A percentile compares a stretch with the other conserved stretches of the same genome.
Conservation (phyloP, 2,329 filamentous ascomycete genomes). For the Colletotrichum tanaceti region DNA sequence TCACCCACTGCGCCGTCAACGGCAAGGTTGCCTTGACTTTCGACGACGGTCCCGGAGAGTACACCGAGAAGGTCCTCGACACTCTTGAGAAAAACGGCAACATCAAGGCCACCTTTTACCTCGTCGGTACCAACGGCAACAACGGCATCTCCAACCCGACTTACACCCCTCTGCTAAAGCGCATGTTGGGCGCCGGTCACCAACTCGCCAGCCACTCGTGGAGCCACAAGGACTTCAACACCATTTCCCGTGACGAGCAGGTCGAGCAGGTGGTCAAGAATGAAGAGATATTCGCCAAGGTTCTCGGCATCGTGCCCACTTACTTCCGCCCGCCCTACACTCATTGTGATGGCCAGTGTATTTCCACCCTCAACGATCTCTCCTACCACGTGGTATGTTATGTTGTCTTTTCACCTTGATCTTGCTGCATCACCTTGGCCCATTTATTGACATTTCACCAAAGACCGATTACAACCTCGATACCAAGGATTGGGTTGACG, state of each 20-base stretch:
- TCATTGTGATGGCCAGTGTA: slow-evolving; percentile 44
- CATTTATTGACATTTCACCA: not conserved
- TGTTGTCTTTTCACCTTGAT: not conserved
- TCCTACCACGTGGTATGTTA: slow-evolving; percentile 51
- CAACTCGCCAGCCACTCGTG: slow-evolving; percentile 62
- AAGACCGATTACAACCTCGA: slow-evolving; percentile 48
- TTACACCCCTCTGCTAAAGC: slow-evolving; percentile 55
- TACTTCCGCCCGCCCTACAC: slow-evolving; percentile 59
- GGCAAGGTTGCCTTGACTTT: slow-evolving; percentile 53
- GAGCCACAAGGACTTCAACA: slow-evolving; percentile 58
- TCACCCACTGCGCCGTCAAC: slow-evolving; percentile 47
- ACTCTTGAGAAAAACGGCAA: slow-evolving; percentile 48
- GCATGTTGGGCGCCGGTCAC: slow-evolving; percentile 58
- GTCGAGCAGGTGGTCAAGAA: slow-evolving; percentile 56
- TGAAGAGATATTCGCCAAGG: slow-evolving; percentile 57
- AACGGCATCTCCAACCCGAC: slow-evolving; percentile 50
- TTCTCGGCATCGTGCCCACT: slow-evolving; percentile 58
- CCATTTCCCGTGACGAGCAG: slow-evolving; percentile 49
- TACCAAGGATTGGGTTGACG: slow-evolving; percentile 48
- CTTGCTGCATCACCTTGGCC: too few species aligned
- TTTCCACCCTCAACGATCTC: slow-evolving; percentile 45
- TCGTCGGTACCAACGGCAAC: slow-evolving; percentile 49
- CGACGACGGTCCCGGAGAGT: slow-evolving; percentile 52
- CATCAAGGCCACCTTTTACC: slow-evolving; percentile 53
- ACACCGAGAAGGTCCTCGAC: slow-evolving; percentile 51